phyloP scores from a whole-genome alignment of 129 eudicot species.

The Daucus carota region DH1_v3.0 NC_030383.2:13082001-13082500 shows the following conservation, averaged over 20 bases:
- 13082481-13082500: slow-evolving; percentile 49
- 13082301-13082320: neutral
- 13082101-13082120: no score
- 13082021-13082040: no score
- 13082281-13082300: neutral
- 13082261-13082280: neutral
- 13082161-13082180: neutral
- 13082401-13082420: slow-evolving; percentile 15
- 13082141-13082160: no score
- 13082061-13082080: no score
- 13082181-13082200: no score
- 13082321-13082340: neutral
- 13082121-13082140: no score
- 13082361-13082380: neutral
- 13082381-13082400: neutral
- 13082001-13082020: no score
- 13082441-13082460: slow-evolving; percentile 22
- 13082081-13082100: no score
- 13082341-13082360: neutral
- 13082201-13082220: no score
- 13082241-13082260: neutral
- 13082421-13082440: neutral
- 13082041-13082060: neutral
- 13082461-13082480: slow-evolving; percentile 55
- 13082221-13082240: no score